These are phyloP conservation scores for carrot (Daucus carota) DNA, from an alignment of 129 eudicot genomes.

Conservation along the genomic window DNA sequence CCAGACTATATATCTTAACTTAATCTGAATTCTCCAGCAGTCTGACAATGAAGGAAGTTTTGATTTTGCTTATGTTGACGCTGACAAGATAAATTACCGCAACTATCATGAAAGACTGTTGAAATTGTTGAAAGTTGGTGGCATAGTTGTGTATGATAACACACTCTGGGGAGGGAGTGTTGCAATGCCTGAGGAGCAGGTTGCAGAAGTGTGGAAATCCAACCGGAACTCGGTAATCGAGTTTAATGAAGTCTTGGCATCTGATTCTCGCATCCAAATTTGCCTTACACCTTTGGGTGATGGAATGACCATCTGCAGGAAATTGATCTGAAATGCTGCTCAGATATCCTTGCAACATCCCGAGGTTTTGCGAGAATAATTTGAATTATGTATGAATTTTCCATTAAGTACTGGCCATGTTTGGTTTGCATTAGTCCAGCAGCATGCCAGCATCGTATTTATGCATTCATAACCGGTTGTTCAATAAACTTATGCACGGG, in stretches of 20 bases:
- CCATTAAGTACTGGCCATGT: too few relatives aligned
- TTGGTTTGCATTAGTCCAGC: too few relatives aligned
- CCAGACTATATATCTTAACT: not conserved
- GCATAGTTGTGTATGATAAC: slow-evolving; percentile 53
- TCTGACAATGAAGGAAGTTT: slow-evolving; percentile 35
- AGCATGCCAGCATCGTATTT: too few relatives aligned
- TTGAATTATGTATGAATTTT: too few relatives aligned
- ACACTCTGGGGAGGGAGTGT: slow-evolving; percentile 51
- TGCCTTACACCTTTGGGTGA: slow-evolving; percentile 36
- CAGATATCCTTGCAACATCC: not conserved
- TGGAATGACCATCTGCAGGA: slow-evolving; percentile 44
- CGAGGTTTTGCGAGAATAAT: too few relatives aligned
- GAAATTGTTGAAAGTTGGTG: slow-evolving; percentile 49
- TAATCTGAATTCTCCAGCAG: slow-evolving; percentile 17
- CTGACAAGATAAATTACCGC: slow-evolving; percentile 45
- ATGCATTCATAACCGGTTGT: too few relatives aligned
- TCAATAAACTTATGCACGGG: too few relatives aligned
- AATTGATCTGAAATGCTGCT: not conserved
- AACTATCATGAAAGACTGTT: slow-evolving; percentile 51
- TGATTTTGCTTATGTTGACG: slow-evolving; percentile 62
- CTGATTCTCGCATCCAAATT: slow-evolving; percentile 39
- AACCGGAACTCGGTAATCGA: not conserved
- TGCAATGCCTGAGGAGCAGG: slow-evolving; percentile 28
- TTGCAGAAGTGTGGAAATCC: not conserved
- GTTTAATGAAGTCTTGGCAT: slow-evolving; percentile 32